Percentiles rank a stretch among this genome's conserved stretches.
phyloP scores from a whole-genome alignment of 1,284 basidiomycete genomes.

The Ganoderma meredithae region DNA sequence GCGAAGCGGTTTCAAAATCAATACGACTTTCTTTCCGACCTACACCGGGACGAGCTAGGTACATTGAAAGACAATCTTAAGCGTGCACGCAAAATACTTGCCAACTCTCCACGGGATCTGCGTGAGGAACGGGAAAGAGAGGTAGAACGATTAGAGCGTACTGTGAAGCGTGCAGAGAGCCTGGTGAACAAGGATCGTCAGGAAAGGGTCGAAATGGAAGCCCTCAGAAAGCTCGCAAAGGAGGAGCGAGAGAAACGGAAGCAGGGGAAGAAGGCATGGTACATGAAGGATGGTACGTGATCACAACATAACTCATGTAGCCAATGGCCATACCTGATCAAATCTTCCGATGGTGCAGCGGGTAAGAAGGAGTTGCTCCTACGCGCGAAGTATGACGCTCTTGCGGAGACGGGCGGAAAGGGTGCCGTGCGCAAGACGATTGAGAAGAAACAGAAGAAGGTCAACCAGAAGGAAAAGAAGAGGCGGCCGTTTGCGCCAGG shows the following conservation, averaged over 20 bases:
- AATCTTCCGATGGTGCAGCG: conserved; percentile 52
- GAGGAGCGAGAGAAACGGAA: conserved; percentile 77
- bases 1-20: conserved; percentile 73
- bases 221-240: conserved; percentile 63
- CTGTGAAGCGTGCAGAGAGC: conserved; percentile 83
- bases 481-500: conserved; percentile 67
- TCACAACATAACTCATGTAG: conserved; percentile 2
- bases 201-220: conserved; percentile 74
- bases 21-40: conserved; percentile 81
- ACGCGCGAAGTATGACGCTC: conserved; percentile 79
- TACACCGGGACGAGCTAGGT: conserved; percentile 74
- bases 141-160: conserved; percentile 76
- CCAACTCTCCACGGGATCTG: conserved; percentile 69
- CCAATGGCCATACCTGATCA: conserved; percentile 9
- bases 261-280: conserved; percentile 86
- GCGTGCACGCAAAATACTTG: conserved; percentile 73
- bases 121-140: conserved; percentile 75
- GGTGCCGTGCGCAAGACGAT: conserved; percentile 87
- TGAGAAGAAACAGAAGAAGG: conserved; percentile 89
- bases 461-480: conserved; percentile 90
- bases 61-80: conserved; percentile 73
- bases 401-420: conserved; percentile 78
- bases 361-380: conserved; percentile 79
- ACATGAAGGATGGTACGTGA: conserved; percentile 82
- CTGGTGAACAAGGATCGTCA: conserved; percentile 78